Conservation (phyloP, 2,329 filamentous ascomycete species). For the Chaetomium strumarium region DNA sequence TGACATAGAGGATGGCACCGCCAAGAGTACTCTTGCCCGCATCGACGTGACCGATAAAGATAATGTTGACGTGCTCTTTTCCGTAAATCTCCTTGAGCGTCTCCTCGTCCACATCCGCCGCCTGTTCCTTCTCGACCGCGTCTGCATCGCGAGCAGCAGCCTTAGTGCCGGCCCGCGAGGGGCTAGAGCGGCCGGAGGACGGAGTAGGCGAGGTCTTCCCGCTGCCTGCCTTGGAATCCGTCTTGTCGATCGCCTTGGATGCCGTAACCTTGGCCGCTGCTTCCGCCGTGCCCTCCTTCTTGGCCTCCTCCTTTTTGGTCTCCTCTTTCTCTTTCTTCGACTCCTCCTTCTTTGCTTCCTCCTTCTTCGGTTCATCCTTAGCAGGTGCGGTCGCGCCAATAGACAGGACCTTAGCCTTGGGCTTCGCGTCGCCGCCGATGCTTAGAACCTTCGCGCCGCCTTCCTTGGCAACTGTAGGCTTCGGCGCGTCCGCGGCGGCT, state of each 20-base stretch:
- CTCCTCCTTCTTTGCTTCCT: conserved; percentile 42
- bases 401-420: conserved; percentile 66
- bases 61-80: conserved; percentile 84
- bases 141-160: conserved; percentile 62
- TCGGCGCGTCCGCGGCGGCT: conserved; percentile 39
- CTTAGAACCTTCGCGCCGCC: conserved; percentile 59
- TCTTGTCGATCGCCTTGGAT: conserved; percentile 86
- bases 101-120: conserved; percentile 62
- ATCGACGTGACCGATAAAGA: conserved; percentile 70
- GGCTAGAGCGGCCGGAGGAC: conserved; percentile 79
- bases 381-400: conserved; percentile 57
- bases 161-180: conserved; percentile 57
- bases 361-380: conserved; percentile 46
- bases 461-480: conserved; percentile 49
- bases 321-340: conserved; percentile 49
- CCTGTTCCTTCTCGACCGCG: conserved; percentile 76
- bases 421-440: conserved; percentile 51
- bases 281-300: conserved; percentile 46
- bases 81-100: conserved; percentile 94
- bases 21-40: conserved; percentile 96
- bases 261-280: conserved; percentile 81
- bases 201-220: conserved; percentile 77
- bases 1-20: conserved; percentile 85
- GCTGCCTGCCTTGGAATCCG: conserved; percentile 61
- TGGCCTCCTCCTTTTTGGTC: conserved; percentile 41